Evolutionary conservation across 352 stramenopile genomes (phyloP).

Genomic region (Blastocystis sp.): DNA sequence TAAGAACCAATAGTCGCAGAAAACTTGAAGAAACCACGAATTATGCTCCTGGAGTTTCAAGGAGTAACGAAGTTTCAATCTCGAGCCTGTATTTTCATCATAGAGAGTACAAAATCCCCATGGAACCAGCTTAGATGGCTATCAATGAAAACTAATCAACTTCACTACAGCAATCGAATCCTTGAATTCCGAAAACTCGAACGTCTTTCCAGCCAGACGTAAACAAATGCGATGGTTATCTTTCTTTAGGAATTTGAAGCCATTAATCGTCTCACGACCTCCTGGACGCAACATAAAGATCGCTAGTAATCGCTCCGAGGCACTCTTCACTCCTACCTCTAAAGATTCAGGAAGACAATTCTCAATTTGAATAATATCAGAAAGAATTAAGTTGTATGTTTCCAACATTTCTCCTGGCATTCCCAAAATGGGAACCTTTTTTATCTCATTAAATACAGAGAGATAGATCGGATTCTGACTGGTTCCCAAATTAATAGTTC

Average conservation of each 20-base stretch:
- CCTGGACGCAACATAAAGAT: not conserved
- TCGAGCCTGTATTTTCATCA: not conserved
- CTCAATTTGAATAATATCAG: not conserved
- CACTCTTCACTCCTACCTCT: not conserved
- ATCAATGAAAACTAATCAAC: not conserved
- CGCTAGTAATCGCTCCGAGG: not conserved
- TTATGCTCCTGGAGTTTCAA: not conserved
- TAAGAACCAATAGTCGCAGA: slow-evolving; percentile 35
- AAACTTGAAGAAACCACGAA: not conserved
- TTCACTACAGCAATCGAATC: not conserved
- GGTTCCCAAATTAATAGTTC: not conserved
- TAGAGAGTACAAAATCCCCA: not conserved
- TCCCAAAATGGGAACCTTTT: not conserved
- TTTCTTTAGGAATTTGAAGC: not conserved
- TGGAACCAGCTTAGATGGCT: not conserved
- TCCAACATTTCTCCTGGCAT: not conserved
- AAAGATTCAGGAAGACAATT: slow-evolving; percentile 18
- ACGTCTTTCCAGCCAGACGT: not conserved
- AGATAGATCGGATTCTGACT: not conserved
- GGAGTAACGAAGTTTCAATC: not conserved
- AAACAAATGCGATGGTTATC: not conserved
- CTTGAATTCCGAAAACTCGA: not conserved
- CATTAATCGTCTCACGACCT: not conserved
- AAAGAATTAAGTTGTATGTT: not conserved
- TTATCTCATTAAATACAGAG: not conserved